Percentiles rank a stretch among this genome's conserved stretches.
Conservation (phyloP, 768 basidiomycete species). For the Hemileccinum impolitum region DNA sequence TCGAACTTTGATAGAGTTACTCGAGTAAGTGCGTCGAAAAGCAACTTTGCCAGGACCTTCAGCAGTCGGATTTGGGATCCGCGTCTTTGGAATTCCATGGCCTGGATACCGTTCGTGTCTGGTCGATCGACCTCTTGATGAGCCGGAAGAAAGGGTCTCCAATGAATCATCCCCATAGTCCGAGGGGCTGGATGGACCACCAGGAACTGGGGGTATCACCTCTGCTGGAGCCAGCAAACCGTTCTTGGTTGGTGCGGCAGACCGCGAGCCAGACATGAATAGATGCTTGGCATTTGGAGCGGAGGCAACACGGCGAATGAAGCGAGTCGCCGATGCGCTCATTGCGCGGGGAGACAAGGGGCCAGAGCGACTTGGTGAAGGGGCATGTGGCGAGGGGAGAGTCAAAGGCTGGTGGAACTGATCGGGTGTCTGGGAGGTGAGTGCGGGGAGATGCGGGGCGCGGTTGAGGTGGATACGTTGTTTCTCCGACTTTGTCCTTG, state of each 20-base stretch:
- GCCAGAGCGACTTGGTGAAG: slow-evolving; percentile 38
- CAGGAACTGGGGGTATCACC: slow-evolving; percentile 51
- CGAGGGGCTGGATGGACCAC: slow-evolving; percentile 44
- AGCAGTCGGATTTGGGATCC: slow-evolving; percentile 41
- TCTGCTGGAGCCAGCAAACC: slow-evolving; percentile 74
- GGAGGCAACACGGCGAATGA: slow-evolving; percentile 92
- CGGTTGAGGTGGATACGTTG: slow-evolving; percentile 44
- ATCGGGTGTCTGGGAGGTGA: slow-evolving; percentile 28
- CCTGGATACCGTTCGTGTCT: slow-evolving; percentile 36
- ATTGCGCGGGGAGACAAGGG: slow-evolving; percentile 67
- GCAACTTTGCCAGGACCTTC: slow-evolving; percentile 61
- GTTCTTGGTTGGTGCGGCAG: slow-evolving; percentile 64
- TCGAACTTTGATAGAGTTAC: slow-evolving; percentile 93
- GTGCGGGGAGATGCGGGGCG: slow-evolving; percentile 37
- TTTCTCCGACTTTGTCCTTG: slow-evolving; percentile 48
- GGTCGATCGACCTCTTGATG: slow-evolving; percentile 55
- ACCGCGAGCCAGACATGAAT: slow-evolving; percentile 61
- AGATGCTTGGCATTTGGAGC: slow-evolving; percentile 95
- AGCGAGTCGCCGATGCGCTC: slow-evolving; percentile 75
- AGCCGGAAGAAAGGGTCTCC: slow-evolving; percentile 76
- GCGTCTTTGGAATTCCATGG: slow-evolving; percentile 36
- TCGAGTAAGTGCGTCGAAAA: slow-evolving; percentile 94
- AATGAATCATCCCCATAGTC: slow-evolving; percentile 67
- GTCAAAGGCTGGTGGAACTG: slow-evolving; percentile 42
- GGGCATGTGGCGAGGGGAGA: slow-evolving; percentile 22